Conservation (phyloP, 192 early-diverging fungal species). For the Umbelopsis vinacea region DNA sequence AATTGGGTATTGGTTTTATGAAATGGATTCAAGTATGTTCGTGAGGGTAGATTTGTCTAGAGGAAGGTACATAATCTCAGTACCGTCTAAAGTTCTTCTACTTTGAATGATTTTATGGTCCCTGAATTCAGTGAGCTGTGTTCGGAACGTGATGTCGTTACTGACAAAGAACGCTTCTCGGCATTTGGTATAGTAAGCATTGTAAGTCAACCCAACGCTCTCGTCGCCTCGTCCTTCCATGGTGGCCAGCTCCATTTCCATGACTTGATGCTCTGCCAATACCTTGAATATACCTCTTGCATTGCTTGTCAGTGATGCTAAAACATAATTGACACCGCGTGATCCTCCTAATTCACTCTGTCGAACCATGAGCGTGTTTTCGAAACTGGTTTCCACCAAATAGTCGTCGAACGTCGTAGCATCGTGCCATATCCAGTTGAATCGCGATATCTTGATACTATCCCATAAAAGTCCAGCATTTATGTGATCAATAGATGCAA, state of each 20-base stretch:
- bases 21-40: conserved; percentile 71
- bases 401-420: conserved; percentile 86
- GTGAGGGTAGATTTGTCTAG: conserved; percentile 66
- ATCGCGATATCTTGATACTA: conserved; percentile 62
- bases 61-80: conserved; percentile 76
- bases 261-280: conserved; percentile 84
- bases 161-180: conserved; percentile 84
- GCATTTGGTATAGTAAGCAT: conserved; percentile 70
- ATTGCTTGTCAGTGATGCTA: conserved; percentile 83
- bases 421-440: conserved; percentile 93
- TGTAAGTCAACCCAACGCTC: conserved; percentile 65
- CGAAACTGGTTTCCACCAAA: conserved; percentile 81
- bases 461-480: conserved; percentile 92
- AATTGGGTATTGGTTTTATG: conserved; percentile 1
- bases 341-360: conserved; percentile 60
- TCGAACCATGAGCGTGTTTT: conserved; percentile 69
- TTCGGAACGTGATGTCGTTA: conserved; percentile 82
- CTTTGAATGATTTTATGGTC: conserved; percentile 89
- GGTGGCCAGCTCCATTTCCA: conserved; percentile 40
- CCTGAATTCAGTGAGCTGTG: conserved; percentile 91
- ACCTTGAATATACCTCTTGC: conserved; percentile 85
- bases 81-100: conserved; percentile 60
- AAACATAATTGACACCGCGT: conserved; percentile 76
- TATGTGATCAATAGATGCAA: conserved; percentile 92
- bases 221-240: conserved; percentile 32